Evolutionary conservation across 148 eudicot species (phyloP).

Genomic region (Camellia sinensis): DNA sequence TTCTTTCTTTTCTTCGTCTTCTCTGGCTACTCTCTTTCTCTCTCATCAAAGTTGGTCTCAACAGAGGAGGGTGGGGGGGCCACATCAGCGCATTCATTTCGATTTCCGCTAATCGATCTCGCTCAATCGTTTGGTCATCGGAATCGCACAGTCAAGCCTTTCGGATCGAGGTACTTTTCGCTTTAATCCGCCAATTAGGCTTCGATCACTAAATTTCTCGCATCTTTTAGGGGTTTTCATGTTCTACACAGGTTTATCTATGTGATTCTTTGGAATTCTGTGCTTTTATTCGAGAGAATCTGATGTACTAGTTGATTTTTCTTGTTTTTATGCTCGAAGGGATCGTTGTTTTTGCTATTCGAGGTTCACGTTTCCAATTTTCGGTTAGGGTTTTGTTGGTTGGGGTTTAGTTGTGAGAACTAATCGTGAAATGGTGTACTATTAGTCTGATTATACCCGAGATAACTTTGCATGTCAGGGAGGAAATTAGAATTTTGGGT

Average conservation of each 20-base stretch:
- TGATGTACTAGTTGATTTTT: not conserved
- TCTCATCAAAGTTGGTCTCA: not conserved
- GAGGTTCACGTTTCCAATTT: not conserved
- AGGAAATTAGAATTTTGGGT: constrained; percentile 13
- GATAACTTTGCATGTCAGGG: not conserved
- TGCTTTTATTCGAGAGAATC: constrained; percentile 10
- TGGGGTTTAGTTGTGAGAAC: not conserved
- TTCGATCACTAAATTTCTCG: constrained; percentile 8
- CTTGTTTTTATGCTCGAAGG: constrained; percentile 5
- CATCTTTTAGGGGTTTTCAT: not conserved
- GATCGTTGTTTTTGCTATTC: not conserved
- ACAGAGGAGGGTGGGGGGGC: not conserved
- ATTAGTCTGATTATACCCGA: not conserved
- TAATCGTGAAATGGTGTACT: not conserved
- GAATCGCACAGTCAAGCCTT: constrained; percentile 17
- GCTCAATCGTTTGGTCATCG: constrained; percentile 2
- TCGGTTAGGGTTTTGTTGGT: not conserved
- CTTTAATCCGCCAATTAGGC: constrained; percentile 4
- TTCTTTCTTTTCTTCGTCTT: constrained; percentile 4
- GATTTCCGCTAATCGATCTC: not conserved
- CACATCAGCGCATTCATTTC: not conserved
- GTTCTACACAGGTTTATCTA: not conserved
- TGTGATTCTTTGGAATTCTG: not conserved
- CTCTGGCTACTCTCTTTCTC: constrained; percentile 20
- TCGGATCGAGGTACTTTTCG: constrained; percentile 23